Evolutionary conservation across 257 asterid genomes (phyloP), one percentile per base, ranked within the genome.

Genomic region (Mitragyna speciosa): DNA sequence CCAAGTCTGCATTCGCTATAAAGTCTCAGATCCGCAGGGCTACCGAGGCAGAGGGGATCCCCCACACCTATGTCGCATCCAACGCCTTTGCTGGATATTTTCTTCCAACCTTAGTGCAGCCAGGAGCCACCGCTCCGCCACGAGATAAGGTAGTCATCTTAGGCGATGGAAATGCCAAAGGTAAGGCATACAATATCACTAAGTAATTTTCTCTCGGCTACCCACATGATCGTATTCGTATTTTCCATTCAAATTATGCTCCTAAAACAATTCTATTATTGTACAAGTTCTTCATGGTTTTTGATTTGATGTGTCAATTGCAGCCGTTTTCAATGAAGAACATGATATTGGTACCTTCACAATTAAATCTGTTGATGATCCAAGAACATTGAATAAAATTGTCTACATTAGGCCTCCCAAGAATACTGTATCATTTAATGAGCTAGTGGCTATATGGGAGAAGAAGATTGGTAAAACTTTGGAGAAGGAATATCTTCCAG

Each of bases 111-210:
- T 82, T 93, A 16, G 78, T 56, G 2, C 95, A 91, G 77, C 86
- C 82, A 2, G 92, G 89, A 9, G 87, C 80, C 83, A 74, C 77
- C 11, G 78, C 94, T 11, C 93, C 97, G n/a, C 87, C 87, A 9
- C 26, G 78, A 33, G 86, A 83, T 30, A 79, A 79, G 70, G 83
- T 83, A 39, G 69, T 81, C 24, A 88, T 94, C 81, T 80, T 83
- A 0, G 98, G 96, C 3, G 97, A 94, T 79, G 98, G 98, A 68
- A 91, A 87, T 78, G 79, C 82, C 49, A 94, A 94, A 85, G 97
- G 97, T 92, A 78, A 4, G 3, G 1, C 0, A 5, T 54, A 72
- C 3, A 26, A n/a, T 7, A 36, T 48, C 7, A 56, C 28, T 79
- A 0, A 26, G 0, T 30, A 33, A 31, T 51, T 15, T 12, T 26